Percentiles rank a stretch among this genome's conserved stretches.
Conservation (phyloP, 768 basidiomycete species). For the Lentinula sp. region DNA sequence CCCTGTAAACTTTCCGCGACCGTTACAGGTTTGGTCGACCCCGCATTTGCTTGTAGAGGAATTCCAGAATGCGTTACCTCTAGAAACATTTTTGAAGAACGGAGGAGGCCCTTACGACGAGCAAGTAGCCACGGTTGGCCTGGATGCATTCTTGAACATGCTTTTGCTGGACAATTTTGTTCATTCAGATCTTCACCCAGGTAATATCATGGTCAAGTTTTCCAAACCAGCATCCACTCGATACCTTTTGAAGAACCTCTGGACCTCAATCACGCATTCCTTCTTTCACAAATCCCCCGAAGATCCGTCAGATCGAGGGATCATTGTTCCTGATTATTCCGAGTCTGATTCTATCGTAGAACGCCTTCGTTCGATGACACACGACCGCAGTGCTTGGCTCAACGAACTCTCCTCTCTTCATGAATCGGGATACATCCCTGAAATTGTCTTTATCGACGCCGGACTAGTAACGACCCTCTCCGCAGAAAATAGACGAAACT, state of each 20-base stretch:
- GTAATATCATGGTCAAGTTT: constrained; percentile 98
- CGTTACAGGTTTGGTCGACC: constrained; percentile 77
- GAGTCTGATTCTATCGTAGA: constrained; percentile 63
- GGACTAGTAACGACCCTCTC: constrained; percentile 90
- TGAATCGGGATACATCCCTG: constrained; percentile 78
- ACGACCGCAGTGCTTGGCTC: constrained; percentile 64
- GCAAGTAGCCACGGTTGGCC: constrained; percentile 83
- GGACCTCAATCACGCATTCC: constrained; percentile 43
- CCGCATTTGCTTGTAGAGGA: constrained; percentile 86
- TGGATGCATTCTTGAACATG: constrained; percentile 99
- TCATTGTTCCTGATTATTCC: constrained; percentile 32
- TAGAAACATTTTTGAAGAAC: constrained; percentile 81
- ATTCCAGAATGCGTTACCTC: constrained; percentile 84
- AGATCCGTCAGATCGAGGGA: constrained; percentile 14
- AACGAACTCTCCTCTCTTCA: constrained; percentile 58
- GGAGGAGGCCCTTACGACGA: constrained; percentile 92
- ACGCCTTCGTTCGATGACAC: constrained; percentile 53
- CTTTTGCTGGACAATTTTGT: constrained; percentile 96
- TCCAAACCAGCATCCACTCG: constrained; percentile 74
- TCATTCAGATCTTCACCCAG: constrained; percentile 86
- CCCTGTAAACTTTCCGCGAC: constrained; percentile 86
- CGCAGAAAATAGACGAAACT: constrained; percentile 79
- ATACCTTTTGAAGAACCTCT: constrained; percentile 56
- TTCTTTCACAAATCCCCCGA: constrained; percentile 15
- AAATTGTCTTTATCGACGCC: constrained; percentile 94